Evolutionary conservation across 495 filamentous ascomycete species (phyloP), one percentile per base, ranked within the genome.

Genomic region (Corynascus novoguineensis): DNA sequence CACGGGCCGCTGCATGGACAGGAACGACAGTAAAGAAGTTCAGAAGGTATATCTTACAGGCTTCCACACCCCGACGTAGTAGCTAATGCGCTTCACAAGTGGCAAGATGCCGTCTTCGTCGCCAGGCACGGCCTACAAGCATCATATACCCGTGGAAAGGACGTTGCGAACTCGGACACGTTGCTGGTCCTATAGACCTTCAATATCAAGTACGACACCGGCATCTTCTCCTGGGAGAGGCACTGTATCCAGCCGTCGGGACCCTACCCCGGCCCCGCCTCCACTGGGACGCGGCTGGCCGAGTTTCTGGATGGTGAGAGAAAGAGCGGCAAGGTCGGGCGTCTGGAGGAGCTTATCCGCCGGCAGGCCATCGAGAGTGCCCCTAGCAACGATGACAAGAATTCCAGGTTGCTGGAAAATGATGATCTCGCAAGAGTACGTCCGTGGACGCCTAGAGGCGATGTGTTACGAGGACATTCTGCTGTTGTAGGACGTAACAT

Each of bases 21-120:
- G 52, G 29, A 67, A 70, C 55, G 50, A 68, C 52, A 41, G 9
- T 41, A 57, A 52, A 21, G 61, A 68, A 50, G 42, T 74, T 61
- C 41, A 70, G 55, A 74, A 72, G 66, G 69, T 73, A 71, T 64
- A 62, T 60, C 64, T 45, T 58, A 48, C n/a, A 7, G 21, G 44
- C 34, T 45, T 60, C 47, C 50, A 31, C 29, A 5, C 31, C 58
- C 41, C 17, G 54, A 47, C 19, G 29, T 28, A 29, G 31, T 44
- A 24, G 25, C 29, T 32, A 40, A 53, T 28, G 44, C 24, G n/a
- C 22, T 31, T 51, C 12, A 47, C 8, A 55, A 64, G 63, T 68
- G 63, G 47, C 62, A 62, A 55, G 61, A 62, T 62, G 58, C 63
- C 50, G 32, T 58, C 44, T 53, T 65, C 41, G 58, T 65, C 53